These are phyloP conservation scores for Ochromonadaceae sp. DNA, from an alignment of 352 stramenopile species.

Conservation along the genomic window DNA sequence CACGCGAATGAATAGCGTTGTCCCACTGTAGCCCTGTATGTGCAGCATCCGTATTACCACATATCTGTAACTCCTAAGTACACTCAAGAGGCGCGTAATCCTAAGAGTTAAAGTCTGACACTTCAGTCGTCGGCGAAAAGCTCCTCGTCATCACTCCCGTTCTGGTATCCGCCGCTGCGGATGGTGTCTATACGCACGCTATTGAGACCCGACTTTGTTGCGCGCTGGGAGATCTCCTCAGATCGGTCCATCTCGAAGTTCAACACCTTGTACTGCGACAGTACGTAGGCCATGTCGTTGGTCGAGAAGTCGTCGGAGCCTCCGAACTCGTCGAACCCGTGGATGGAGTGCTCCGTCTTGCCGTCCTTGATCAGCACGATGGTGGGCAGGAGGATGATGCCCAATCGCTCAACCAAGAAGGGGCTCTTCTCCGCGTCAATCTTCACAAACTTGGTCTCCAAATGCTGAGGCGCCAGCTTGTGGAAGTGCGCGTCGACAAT, in stretches of 20 bases:
- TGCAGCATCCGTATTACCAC: too few species aligned
- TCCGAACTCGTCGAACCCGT: constrained; percentile 77
- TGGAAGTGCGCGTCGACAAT: constrained; percentile 71
- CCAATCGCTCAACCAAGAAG: constrained; percentile 77
- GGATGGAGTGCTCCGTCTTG: constrained; percentile 78
- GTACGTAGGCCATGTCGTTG: constrained; percentile 69
- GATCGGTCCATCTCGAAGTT: constrained; percentile 39
- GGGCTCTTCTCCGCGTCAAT: constrained; percentile 84
- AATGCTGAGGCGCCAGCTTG: constrained; percentile 56
- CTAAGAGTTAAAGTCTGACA: not conserved
- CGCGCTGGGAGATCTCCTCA: not conserved
- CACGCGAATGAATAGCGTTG: too few species aligned
- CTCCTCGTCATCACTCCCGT: not conserved
- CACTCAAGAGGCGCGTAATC: too few species aligned
- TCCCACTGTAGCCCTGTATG: too few species aligned
- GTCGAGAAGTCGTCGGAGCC: constrained; percentile 78
- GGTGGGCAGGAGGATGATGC: constrained; percentile 82
- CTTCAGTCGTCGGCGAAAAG: not conserved
- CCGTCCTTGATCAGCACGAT: constrained; percentile 77
- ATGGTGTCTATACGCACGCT: not conserved
- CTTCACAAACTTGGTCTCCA: constrained; percentile 77
- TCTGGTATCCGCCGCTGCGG: not conserved
- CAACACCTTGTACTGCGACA: constrained; percentile 56
- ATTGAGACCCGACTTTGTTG: not conserved
- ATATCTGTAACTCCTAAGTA: too few species aligned